Evolutionary conservation across 1,139 yeast genomes (phyloP), one percentile per base, ranked within the genome.

Genomic region (Dujonia santamariae): DNA sequence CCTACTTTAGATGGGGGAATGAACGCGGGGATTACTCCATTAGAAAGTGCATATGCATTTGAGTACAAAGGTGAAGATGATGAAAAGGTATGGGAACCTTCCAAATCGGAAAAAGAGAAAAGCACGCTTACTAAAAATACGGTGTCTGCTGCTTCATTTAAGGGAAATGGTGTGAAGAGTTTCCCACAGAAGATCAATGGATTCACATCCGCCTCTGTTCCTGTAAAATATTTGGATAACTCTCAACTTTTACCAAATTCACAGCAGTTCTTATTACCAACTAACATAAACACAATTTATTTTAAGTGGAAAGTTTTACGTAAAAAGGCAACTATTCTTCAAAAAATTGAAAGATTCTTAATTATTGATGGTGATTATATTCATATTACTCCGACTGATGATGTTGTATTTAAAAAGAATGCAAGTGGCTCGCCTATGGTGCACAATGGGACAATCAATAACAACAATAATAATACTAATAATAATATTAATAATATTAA

Each of bases 311-410:
- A 78, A 27, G 95, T 92, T 1, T 86, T 88, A 85, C 72, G 97
- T 46, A 77, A 94, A 40, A 92, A 88, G 51, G 79, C 90, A 67
- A 81, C 95, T 0, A 82, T 92, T 48, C 77, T 85, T 42, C 79
- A 80, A 38, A 75, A 88, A 35, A 86, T 87, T 41, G 96, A 90
- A 45, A 78, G 94, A 46, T 77, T 88, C 1, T 64, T 92, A 32
- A 90, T 95, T 1, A 76, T 92, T 28, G 97, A 92, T 56, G 97
- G 97, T 14, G 96, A 88, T 50, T 90, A 88, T 51, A 79, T 92
- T 12, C 94, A 90, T 53, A 74, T 92, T 35, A 79, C 90, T 48
- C 97, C 97, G 2, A 79, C 90, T 2, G 84, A 80, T 44, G 72
- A 67, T 38, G 52, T 56, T 21, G 61, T 57, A 5, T 62, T 61